Evolutionary conservation across 176 grass and related monocot genomes (phyloP), one percentile per base, ranked within the genome.

Genomic region (Neostapfia colusana): DNA sequence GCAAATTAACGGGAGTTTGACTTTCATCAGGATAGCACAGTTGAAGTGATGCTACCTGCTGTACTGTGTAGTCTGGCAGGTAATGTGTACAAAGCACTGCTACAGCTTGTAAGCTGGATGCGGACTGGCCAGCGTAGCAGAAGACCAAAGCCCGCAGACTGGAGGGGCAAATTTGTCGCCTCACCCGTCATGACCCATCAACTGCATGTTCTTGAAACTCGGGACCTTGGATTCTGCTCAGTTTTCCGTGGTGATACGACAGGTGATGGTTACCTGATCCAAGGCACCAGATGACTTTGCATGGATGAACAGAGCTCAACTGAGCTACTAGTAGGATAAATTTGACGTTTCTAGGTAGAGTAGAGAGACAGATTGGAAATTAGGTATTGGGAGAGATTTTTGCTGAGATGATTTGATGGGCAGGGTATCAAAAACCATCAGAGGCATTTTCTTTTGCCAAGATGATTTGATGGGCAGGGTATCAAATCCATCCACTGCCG

Each of bases 401-500:
- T 65, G 44, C 14, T 42, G 65, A 84, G 66, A 11, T 79, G 75
- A 78, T 73, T 75, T 83, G 35, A 73, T 64, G 40, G 69, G 58
- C 68, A 68, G 37, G 44, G 75, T 68, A 43, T 74, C 85, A 65
- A 61, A 79, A n/a, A n/a, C n/a, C n/a, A n/a, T 75, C 71, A 48
- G 34, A 81, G 40, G 15, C 16, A 81, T 70, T 70, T 58, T 55
- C 64, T 69, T 70, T 74, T 65, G 44, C 14, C 35, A 58, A 84
- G 66, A 11, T 79, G 75, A 78, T 73, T 75, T 83, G 35, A 73
- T 64, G 40, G 69, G 58, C 68, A 68, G 37, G 44, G 75, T 68
- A 43, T 74, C 85, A 65, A 61, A 79, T 63, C 82, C 74, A 18
- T 36, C 60, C 59, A 84, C 51, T 37, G 38, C 25, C 11, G 44